phyloP scores from a whole-genome alignment of 257 asterid genomes.

The Perilla frutescens region DNA sequence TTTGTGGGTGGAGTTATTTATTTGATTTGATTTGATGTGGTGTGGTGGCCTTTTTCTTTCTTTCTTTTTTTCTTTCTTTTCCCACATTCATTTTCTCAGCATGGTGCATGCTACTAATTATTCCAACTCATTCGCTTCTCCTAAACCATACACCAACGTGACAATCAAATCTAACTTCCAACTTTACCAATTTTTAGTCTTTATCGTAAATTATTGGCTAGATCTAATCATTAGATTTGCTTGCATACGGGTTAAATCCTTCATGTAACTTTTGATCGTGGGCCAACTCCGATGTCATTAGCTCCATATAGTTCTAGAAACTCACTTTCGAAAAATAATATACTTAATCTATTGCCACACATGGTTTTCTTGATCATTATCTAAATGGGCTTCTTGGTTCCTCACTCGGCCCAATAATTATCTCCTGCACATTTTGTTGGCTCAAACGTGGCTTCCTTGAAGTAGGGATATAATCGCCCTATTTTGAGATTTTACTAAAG shows the following conservation, averaged over 20 bases:
- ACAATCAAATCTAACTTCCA: not conserved
- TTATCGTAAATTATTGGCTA: not conserved
- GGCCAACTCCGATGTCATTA: not conserved
- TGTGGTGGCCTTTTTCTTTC: too few species aligned
- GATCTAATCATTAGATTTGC: not conserved
- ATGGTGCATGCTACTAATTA: conserved; percentile 32
- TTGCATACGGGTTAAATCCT: not conserved
- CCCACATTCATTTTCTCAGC: not conserved
- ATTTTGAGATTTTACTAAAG: not conserved
- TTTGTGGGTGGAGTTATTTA: not conserved
- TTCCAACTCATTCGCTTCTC: conserved; percentile 6
- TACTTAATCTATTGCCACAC: too few species aligned
- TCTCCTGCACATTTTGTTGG: not conserved
- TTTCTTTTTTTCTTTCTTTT: too few species aligned
- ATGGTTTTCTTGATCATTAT: not conserved
- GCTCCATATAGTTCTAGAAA: too few species aligned
- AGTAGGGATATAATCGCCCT: not conserved
- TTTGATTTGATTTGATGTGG: conserved; percentile 26
- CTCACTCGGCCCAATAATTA: not conserved
- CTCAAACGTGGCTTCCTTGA: not conserved
- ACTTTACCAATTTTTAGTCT: not conserved
- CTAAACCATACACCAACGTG: not conserved
- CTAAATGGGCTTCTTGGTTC: not conserved
- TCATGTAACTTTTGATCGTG: not conserved
- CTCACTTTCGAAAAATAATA: too few species aligned